Percentiles rank a stretch among this genome's conserved stretches.
These are phyloP conservation scores for Penicillium verhagenii DNA, from an alignment of 495 filamentous ascomycete species.

Conservation along the genomic window DNA sequence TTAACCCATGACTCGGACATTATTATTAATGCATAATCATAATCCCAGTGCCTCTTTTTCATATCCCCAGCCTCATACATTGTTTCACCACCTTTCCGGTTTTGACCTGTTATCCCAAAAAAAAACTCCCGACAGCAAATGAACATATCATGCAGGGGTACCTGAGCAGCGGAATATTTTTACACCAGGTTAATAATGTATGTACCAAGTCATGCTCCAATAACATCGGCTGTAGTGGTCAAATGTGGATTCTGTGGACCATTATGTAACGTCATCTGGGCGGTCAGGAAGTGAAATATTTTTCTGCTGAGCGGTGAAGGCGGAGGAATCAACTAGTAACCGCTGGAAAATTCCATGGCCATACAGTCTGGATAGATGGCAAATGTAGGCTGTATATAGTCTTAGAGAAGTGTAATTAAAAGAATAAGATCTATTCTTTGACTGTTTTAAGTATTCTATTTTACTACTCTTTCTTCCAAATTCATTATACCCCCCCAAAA, in stretches of 20 bases:
- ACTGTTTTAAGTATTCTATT: background rate
- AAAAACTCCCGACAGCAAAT: too few relatives aligned
- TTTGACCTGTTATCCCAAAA: too few relatives aligned
- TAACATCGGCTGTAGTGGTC: background rate
- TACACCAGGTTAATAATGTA: background rate
- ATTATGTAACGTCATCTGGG: constrained; percentile 1
- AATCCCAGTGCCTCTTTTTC: too few relatives aligned
- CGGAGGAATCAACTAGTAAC: constrained; percentile 32
- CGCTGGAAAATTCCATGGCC: constrained; percentile 43
- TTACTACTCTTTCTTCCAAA: background rate
- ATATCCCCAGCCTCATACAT: too few relatives aligned
- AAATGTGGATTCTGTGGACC: background rate
- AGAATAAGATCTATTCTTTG: background rate
- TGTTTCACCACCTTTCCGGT: too few relatives aligned
- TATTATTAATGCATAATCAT: constrained; percentile 3
- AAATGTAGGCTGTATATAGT: constrained; percentile 21
- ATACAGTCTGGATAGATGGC: constrained; percentile 14
- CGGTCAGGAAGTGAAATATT: constrained; percentile 17
- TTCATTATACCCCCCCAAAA: background rate
- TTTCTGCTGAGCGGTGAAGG: constrained; percentile 40
- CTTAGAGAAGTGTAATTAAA: background rate
- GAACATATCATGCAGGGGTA: background rate
- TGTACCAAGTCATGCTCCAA: background rate
- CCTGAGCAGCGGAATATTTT: background rate
- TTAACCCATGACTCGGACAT: background rate